Percentiles rank a stretch among this genome's conserved stretches.
Evolutionary conservation across 169 alveolate genomes (phyloP).

Genomic region (Babesia bigemina): DNA sequence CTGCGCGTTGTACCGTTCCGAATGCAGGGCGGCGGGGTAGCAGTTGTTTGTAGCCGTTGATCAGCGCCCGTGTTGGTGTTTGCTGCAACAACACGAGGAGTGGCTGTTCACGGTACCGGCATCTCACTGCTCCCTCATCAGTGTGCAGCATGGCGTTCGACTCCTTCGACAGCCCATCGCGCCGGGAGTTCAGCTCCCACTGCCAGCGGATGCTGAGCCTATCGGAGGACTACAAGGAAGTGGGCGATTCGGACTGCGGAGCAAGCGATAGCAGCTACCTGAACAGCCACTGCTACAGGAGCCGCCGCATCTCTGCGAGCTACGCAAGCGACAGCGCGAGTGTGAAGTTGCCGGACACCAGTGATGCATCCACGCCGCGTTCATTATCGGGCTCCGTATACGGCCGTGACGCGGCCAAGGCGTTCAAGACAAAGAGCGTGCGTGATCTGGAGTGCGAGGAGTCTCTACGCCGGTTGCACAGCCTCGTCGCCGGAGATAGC

Average conservation of each 20-base stretch:
- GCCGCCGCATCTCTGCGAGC: not conserved
- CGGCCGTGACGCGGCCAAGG: constrained; percentile 3
- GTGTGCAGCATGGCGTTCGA: constrained; percentile 19
- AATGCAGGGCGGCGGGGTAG: too few relatives aligned
- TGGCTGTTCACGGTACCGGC: too few relatives aligned
- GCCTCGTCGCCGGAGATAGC: constrained; percentile 51
- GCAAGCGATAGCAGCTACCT: constrained; percentile 2
- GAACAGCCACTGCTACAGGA: constrained; percentile 1
- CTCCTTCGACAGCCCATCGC: constrained; percentile 5
- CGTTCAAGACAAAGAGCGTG: constrained; percentile 18
- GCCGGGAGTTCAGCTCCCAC: constrained; percentile 13
- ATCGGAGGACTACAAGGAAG: constrained; percentile 7
- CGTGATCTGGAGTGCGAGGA: constrained; percentile 63
- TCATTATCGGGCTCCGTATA: not conserved
- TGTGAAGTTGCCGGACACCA: not conserved
- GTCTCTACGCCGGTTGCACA: constrained; percentile 47
- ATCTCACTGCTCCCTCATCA: not conserved
- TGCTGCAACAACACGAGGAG: too few relatives aligned
- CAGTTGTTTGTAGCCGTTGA: too few relatives aligned
- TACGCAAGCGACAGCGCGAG: constrained; percentile 6
- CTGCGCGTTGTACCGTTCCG: too few relatives aligned
- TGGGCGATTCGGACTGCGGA: constrained; percentile 9
- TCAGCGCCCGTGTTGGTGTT: too few relatives aligned
- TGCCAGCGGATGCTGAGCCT: constrained; percentile 13
- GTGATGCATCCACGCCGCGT: constrained; percentile 2